These are phyloP conservation scores for Oryza officinalis DNA, from an alignment of 176 grass and related monocot species.

Conservation along the genomic window DNA sequence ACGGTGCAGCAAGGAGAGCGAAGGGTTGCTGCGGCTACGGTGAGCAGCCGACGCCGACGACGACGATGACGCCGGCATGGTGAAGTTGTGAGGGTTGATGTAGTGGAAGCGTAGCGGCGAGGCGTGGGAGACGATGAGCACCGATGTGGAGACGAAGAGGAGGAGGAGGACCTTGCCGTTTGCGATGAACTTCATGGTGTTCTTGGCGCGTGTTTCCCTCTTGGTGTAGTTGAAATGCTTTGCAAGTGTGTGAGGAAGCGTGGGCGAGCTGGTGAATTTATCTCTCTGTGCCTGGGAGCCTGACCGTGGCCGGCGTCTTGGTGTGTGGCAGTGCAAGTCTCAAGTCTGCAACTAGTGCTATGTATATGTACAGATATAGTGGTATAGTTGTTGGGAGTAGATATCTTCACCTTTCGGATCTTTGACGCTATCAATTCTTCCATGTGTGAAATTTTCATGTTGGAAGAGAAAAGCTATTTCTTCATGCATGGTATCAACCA, in stretches of 20 bases:
- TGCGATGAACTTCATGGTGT: slow-evolving; percentile 20
- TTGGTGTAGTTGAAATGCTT: background rate
- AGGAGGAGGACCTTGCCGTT: slow-evolving; percentile 28
- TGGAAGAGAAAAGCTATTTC: background rate
- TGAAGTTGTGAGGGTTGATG: slow-evolving; percentile 50
- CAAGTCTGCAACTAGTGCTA: background rate
- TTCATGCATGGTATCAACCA: background rate
- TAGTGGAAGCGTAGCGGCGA: slow-evolving; percentile 49
- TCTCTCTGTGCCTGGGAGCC: slow-evolving; percentile 18
- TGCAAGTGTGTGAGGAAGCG: background rate
- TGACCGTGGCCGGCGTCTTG: background rate
- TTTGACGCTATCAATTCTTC: background rate
- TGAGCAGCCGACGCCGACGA: background rate
- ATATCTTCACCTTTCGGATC: background rate
- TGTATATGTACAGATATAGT: background rate
- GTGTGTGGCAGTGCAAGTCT: background rate
- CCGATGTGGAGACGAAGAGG: slow-evolving; percentile 20
- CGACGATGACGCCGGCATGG: background rate
- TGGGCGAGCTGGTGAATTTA: slow-evolving; percentile 45
- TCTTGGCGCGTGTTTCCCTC: background rate
- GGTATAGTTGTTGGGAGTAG: background rate
- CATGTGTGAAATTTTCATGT: background rate
- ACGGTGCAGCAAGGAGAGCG: slow-evolving; percentile 61
- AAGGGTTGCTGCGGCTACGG: slow-evolving; percentile 10
- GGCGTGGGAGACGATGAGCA: slow-evolving; percentile 7